phyloP scores from a whole-genome alignment of 306 rosid genomes.

The Morella rubra region DNA sequence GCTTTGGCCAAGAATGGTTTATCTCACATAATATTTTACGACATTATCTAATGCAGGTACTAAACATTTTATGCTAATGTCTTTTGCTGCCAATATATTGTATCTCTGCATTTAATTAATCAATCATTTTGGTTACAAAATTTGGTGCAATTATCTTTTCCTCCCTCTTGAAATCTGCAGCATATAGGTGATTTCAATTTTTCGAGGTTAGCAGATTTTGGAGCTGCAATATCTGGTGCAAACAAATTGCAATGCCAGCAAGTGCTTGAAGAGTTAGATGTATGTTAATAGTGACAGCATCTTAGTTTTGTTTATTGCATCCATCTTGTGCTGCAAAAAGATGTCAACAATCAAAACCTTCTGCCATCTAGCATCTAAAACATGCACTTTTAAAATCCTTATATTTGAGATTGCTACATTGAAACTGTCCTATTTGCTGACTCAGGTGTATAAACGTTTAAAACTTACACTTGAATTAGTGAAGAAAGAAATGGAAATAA shows the following conservation, averaged over 20 bases:
- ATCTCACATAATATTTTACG: constrained; percentile 2
- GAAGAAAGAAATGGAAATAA: constrained; percentile 99
- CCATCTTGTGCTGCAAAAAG: not conserved
- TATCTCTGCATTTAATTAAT: not conserved
- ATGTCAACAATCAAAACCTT: constrained; percentile 6
- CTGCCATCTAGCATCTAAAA: constrained; percentile 7
- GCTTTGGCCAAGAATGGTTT: not conserved
- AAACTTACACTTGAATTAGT: constrained; percentile 90
- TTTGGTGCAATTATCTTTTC: constrained; percentile 22
- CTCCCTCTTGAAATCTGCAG: constrained; percentile 48
- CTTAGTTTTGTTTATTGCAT: constrained; percentile 17
- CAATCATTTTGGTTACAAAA: constrained; percentile 6
- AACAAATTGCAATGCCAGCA: constrained; percentile 92
- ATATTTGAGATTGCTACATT: constrained; percentile 15
- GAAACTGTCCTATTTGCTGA: constrained; percentile 26
- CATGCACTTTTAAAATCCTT: constrained; percentile 5
- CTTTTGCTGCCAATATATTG: constrained; percentile 3
- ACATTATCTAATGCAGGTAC: not conserved
- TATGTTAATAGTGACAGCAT: constrained; percentile 38
- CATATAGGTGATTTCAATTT: constrained; percentile 97
- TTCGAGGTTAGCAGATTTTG: constrained; percentile 97
- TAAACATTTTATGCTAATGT: constrained; percentile 19
- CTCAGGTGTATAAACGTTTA: constrained; percentile 81
- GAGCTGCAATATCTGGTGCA: constrained; percentile 99
- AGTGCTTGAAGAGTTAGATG: constrained; percentile 99